These are phyloP conservation scores for Acacia melanoxylon DNA, from an alignment of 306 rosid genomes.

Conservation along the genomic window DNA sequence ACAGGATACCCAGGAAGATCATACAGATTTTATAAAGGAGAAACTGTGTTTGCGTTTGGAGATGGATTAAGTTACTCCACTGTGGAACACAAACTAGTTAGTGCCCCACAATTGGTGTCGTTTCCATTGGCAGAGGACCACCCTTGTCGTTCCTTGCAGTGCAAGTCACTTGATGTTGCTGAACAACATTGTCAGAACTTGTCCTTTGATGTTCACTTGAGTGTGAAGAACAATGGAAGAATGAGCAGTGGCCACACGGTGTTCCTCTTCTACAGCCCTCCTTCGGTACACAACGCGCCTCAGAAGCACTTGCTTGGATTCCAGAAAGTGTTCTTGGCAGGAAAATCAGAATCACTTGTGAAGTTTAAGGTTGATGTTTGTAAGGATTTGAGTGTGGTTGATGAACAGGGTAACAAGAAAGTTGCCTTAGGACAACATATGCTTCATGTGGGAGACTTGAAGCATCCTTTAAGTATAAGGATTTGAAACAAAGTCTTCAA, in stretches of 20 bases:
- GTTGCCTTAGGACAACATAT: conserved; percentile 75
- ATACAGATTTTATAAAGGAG: conserved; percentile 84
- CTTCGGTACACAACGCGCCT: conserved; percentile 73
- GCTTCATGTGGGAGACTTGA: conserved; percentile 87
- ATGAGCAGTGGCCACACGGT: conserved; percentile 70
- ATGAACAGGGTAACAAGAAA: conserved; percentile 77
- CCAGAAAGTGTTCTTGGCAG: conserved; percentile 64
- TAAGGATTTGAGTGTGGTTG: conserved; percentile 83
- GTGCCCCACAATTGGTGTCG: conserved; percentile 61
- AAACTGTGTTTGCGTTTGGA: conserved; percentile 80
- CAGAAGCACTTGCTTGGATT: conserved; percentile 77
- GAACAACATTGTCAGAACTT: conserved; percentile 61
- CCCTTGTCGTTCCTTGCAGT: conserved; percentile 59
- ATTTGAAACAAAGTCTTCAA: conserved; percentile 59
- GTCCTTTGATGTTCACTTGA: conserved; percentile 62
- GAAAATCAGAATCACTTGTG: conserved; percentile 51
- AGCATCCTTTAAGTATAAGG: conserved; percentile 66
- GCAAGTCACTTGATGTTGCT: conserved; percentile 69
- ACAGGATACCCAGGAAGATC: conserved; percentile 86
- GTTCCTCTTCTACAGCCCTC: conserved; percentile 70
- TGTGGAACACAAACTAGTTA: conserved; percentile 55
- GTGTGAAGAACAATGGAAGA: conserved; percentile 68
- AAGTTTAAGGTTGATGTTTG: conserved; percentile 81
- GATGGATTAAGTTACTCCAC: conserved; percentile 75
- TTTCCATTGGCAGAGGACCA: conserved; percentile 70